phyloP scores from a whole-genome alignment of 1,284 basidiomycete species.

The Mrakiaceae sp. region DNA sequence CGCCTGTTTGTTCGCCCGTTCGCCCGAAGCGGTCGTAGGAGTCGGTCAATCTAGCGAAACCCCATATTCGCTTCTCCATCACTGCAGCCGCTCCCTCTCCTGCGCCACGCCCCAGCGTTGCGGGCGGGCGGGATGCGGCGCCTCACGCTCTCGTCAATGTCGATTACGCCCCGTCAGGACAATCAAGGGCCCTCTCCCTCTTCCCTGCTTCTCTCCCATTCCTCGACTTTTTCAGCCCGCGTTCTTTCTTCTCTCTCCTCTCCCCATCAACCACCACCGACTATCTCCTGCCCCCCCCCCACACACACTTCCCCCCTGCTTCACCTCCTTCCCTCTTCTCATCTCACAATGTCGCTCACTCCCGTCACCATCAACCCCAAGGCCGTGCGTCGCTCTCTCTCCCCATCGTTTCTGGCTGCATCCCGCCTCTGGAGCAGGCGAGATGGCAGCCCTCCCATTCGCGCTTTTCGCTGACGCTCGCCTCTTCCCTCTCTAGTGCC shows the following conservation, averaged over 20 bases:
- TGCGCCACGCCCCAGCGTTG: no score
- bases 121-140: no score
- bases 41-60: no score
- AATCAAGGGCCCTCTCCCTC: background rate
- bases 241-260: background rate
- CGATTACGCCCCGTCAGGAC: no score
- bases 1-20: no score
- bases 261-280: background rate
- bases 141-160: no score
- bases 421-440: background rate
- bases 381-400: background rate
- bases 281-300: background rate
- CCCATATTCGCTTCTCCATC: no score
- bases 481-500: background rate
- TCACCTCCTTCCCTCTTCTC: background rate
- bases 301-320: background rate
- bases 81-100: no score
- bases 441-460: background rate
- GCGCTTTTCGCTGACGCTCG: background rate
- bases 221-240: background rate
- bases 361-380: background rate
- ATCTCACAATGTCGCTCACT: slow-evolving; percentile 1
- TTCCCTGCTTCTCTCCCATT: background rate
- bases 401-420: background rate
- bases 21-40: no score